Base-by-base conservation (phyloP, 768 basidiomycete genomes). In the Trametes meyenii region DNA sequence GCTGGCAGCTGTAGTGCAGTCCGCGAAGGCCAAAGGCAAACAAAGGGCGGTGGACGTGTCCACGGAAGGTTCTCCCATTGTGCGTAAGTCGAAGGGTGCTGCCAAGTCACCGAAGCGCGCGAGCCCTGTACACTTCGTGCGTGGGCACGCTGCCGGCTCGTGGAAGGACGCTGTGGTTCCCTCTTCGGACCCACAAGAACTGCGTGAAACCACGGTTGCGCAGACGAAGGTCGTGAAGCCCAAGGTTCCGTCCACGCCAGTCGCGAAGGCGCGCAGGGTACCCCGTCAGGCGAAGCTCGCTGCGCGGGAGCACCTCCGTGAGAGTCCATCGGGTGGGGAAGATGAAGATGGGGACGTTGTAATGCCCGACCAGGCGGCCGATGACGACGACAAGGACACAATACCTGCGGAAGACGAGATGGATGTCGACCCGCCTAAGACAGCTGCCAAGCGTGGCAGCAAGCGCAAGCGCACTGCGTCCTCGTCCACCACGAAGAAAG, bases 121-220 rank as follows among this genome's bases (percentile, higher is more conserved):
- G 24, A 29, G 7, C 10, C 48, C 17, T 36, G 63, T 40, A 2
- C 45, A 24, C 45, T 13, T 10, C 21, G 60, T 60, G 7, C 59
- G 55, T 19, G 50, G 45, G 5, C 61, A 67, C n/a, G 69, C 55
- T 56, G 58, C 54, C 26, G 52, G 14, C 5, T 60, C 62, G 4
- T 60, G 62, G 58, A 38, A 23, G 44, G 39, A 52, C 50, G 69
- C 67, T 10, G 74, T 79, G 55, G 71, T 87, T 13, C 86, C 86
- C 6, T 87, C 86, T 0, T 89, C 87, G 17, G 74, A 83, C 45
- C 85, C 86, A 3, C 80, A 82, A 40, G 82, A 87, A 68, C 83
- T 85, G 44, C 67, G 69, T 17, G 61, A 46, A 17, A 61, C 67
- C n/a, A 26, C 60, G 6, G 49, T 40, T 12, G 56, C 65, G 45